Percentiles rank a stretch among this genome's conserved stretches.
Evolutionary conservation across 2,329 filamentous ascomycete species (phyloP).

Genomic region (Alternaria metachromatica): DNA sequence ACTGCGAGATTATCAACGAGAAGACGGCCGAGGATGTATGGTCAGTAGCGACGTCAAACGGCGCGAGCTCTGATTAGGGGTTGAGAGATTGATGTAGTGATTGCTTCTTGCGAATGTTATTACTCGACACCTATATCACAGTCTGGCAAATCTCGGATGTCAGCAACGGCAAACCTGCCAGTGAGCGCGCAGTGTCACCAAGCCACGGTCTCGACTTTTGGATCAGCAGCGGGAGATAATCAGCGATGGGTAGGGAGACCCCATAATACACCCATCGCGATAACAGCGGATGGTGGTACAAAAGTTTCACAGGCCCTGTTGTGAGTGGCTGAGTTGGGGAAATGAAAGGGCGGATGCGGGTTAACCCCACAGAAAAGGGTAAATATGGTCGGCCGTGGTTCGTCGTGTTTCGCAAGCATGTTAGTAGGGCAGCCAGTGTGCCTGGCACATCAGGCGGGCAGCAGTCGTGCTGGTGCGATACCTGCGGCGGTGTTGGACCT

Average conservation of each 20-base stretch:
- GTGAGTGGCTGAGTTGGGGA: slow-evolving; percentile 5
- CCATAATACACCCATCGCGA: neutral
- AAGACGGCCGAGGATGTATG: neutral
- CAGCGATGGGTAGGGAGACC: slow-evolving; percentile 1
- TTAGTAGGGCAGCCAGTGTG: neutral
- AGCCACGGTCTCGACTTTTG: slow-evolving; percentile 8
- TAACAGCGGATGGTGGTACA: neutral
- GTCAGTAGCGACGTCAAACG: neutral
- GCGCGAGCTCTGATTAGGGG: neutral
- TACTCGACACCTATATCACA: neutral
- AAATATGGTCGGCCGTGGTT: slow-evolving; percentile 5
- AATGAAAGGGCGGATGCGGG: slow-evolving; percentile 15
- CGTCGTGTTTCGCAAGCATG: slow-evolving; percentile 8
- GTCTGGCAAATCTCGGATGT: neutral
- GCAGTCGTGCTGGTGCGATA: neutral
- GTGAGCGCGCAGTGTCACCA: neutral
- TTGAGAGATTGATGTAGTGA: neutral
- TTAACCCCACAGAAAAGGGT: slow-evolving; percentile 9
- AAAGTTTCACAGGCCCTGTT: neutral
- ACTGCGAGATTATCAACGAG: neutral
- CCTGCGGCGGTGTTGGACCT: neutral
- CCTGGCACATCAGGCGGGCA: neutral
- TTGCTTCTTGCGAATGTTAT: neutral
- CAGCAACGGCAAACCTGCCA: slow-evolving; percentile 1
- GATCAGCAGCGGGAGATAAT: slow-evolving; percentile 11